phyloP scores from a whole-genome alignment of 441 rosid genomes.

The Iberis amara region DNA sequence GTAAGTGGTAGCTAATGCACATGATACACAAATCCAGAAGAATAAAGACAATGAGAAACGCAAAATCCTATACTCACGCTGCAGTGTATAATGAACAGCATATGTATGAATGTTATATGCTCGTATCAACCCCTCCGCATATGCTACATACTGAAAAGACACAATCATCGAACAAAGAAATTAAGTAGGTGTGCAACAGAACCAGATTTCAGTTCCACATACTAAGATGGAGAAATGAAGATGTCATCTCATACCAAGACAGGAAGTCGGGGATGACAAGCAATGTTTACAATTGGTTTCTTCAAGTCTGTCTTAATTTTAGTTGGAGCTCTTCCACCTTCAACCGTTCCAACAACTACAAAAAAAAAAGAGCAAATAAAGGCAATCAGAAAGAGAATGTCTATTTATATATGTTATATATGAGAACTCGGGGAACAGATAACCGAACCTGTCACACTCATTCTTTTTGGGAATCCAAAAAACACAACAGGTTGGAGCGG shows the following conservation, averaged over 20 bases:
- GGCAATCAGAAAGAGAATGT: conserved; percentile 9
- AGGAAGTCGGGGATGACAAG: conserved; percentile 98
- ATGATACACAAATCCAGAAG: conserved; percentile 13
- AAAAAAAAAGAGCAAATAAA: conserved; percentile 26
- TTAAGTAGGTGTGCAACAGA: conserved; percentile 6
- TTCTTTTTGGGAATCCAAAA: conserved; percentile 85
- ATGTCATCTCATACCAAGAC: conserved; percentile 52
- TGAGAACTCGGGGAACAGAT: conserved; percentile 4
- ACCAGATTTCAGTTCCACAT: conserved; percentile 8
- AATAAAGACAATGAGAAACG: conserved; percentile 7
- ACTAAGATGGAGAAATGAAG: conserved; percentile 1
- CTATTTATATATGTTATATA: conserved; percentile 1
- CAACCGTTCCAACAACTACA: conserved; percentile 97
- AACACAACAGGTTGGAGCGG: conserved; percentile 96
- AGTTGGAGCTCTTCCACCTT: conserved; percentile 93
- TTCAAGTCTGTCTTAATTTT: conserved; percentile 96
- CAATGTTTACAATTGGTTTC: conserved; percentile 92
- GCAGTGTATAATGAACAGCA: conserved; percentile 89
- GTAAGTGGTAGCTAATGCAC: conserved; percentile 17
- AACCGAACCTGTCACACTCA: conserved; percentile 92
- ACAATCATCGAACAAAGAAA: conserved; percentile 14
- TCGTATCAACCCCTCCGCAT: conserved; percentile 97
- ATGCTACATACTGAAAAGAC: conserved; percentile 85
- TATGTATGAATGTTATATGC: conserved; percentile 96
- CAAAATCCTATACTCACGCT: conserved; percentile 51